phyloP scores from a whole-genome alignment of 176 grass and related monocot species.

The Eragrostis curvula region DNA sequence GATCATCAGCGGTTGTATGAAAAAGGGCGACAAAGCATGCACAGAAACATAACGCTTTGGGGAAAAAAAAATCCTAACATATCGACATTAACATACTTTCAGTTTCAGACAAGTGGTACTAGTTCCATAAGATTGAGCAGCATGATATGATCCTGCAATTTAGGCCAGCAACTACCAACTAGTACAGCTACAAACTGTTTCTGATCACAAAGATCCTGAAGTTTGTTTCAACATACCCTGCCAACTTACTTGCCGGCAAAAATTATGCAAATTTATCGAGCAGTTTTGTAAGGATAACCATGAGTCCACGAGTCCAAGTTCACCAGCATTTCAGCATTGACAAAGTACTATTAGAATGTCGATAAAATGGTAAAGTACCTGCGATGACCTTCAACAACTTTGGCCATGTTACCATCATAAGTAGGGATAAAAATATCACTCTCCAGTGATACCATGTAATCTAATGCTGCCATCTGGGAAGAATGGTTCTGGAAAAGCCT shows the following conservation, averaged over 20 bases:
- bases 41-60: not conserved
- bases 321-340: not conserved
- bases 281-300: not conserved
- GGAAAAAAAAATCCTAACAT: not conserved
- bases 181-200: too few species aligned
- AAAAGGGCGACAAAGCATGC: not conserved
- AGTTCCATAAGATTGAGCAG: not conserved
- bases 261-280: not conserved
- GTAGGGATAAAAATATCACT: conserved; percentile 92
- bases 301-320: not conserved
- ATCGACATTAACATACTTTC: not conserved
- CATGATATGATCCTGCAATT: not conserved
- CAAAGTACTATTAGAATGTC: not conserved
- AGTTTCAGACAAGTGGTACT: not conserved
- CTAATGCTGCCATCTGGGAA: conserved; percentile 96
- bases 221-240: too few species aligned
- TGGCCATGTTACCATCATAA: conserved; percentile 96
- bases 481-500: conserved; percentile 91
- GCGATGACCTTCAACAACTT: conserved; percentile 93
- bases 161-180: too few species aligned
- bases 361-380: conserved; percentile 53
- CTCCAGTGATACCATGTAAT: conserved; percentile 94
- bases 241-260: too few species aligned
- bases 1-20: not conserved
- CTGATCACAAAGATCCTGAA: too few species aligned